Evolutionary conservation across 192 early-diverging fungal genomes (phyloP), one percentile per base, ranked within the genome.

Genomic region (Podila clonocystis): DNA sequence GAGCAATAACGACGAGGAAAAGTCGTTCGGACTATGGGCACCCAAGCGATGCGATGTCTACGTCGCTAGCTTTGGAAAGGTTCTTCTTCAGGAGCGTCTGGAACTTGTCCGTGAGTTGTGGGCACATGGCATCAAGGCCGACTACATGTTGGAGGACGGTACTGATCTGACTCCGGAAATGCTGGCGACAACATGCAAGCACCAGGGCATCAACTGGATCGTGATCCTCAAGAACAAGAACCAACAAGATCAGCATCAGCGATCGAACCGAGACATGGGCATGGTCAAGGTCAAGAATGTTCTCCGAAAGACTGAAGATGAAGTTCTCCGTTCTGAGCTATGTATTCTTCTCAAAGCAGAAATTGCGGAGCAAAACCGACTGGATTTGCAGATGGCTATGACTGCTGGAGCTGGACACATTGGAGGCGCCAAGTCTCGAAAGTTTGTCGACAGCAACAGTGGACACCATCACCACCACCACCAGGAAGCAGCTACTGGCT

Each of bases 31-130:
- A 30, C 58, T 85, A 22, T 85, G 89, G 89, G 76, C 88, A 60
- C 82, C 87, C 67, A 84, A 91, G 84, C 75, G 91, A 38, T 93
- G 94, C 80, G 89, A 92, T 84, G 87, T 95, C 0, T 91, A 90
- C 61, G 91, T 98, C 12, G 93, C 94, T 5, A 95, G 95, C 34
- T 95, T 96, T 82, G 95, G 94, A 28, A 89, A 89, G 48, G 82
- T 85, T 12, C 73, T 93, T 50, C 71, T 95, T 9, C 88, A 89
- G 48, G 93, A 97, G 73, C 88, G 95, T 5, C 85, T 98, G 33
- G 85, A 91, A 20, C 65, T 98, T 69, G 91, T 92, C 28, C 85
- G 87, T 31, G 95, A 96, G 28, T 83, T 95, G 19, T 96, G 97
- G 95, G 79, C 78, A 2, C 88, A 90, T 50, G 90, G 90, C 5